Conservation (phyloP, 148 eudicot genomes). For the Beta vulgaris region DNA sequence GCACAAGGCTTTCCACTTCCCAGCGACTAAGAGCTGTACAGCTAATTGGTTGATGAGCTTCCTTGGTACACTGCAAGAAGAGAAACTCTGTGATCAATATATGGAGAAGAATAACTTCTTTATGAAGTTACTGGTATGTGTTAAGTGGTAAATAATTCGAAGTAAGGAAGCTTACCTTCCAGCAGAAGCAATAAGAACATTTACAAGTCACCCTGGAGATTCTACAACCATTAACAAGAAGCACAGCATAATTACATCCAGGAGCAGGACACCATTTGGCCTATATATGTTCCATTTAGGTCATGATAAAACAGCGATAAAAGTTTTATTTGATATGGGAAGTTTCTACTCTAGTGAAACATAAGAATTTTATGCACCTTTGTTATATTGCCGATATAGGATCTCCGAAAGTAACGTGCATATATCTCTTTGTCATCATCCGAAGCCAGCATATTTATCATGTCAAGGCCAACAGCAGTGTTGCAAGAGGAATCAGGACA, state of each 20-base stretch:
- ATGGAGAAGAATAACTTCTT: too few relatives aligned
- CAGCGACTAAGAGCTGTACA: conserved; percentile 3
- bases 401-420: not conserved
- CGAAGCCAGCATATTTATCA: conserved; percentile 17
- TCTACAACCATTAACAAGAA: not conserved
- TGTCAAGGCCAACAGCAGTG: conserved; percentile 7
- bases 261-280: conserved; percentile 25
- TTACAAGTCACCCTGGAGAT: conserved; percentile 17
- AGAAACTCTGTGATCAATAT: not conserved
- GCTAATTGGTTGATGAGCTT: conserved; percentile 20
- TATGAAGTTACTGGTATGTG: too few relatives aligned
- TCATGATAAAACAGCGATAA: not conserved
- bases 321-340: too few relatives aligned
- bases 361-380: conserved; percentile 3
- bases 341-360: not conserved
- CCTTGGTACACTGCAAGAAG: conserved; percentile 22
- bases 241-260: conserved; percentile 9
- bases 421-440: not conserved
- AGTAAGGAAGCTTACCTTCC: conserved; percentile 21
- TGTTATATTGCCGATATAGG: conserved; percentile 2
- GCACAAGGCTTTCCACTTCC: not conserved
- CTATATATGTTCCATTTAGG: conserved; percentile 5
- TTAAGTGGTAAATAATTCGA: too few relatives aligned
- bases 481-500: conserved; percentile 16
- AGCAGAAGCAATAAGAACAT: conserved; percentile 21